A percentile compares a stretch with the other conserved stretches of the same genome.
These are phyloP conservation scores for Phaseolus lunatus DNA, from an alignment of 306 rosid genomes.

Conservation along the genomic window DNA sequence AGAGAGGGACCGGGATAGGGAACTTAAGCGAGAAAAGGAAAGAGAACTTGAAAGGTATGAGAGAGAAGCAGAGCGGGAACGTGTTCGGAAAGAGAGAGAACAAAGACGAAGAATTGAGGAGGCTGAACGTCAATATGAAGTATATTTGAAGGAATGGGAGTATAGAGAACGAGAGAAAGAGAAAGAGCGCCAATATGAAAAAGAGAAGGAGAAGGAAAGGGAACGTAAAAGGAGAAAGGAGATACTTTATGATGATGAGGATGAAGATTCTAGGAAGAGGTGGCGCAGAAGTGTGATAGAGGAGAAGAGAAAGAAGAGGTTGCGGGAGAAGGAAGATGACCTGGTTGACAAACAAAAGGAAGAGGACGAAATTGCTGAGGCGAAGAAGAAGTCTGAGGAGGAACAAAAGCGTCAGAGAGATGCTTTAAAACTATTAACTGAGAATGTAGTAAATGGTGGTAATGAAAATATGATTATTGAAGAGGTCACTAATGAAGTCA, in stretches of 20 bases:
- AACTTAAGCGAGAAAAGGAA: slow-evolving; percentile 88
- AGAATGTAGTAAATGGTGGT: slow-evolving; percentile 48
- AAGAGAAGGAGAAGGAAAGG: slow-evolving; percentile 92
- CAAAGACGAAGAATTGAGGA: slow-evolving; percentile 91
- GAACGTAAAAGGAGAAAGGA: slow-evolving; percentile 94
- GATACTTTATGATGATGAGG: slow-evolving; percentile 85
- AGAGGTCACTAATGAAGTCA: slow-evolving; percentile 57
- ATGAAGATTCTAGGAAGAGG: slow-evolving; percentile 92
- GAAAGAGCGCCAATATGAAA: slow-evolving; percentile 91
- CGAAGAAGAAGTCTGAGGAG: slow-evolving; percentile 75
- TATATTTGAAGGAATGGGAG: slow-evolving; percentile 93
- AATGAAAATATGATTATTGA: slow-evolving; percentile 54
- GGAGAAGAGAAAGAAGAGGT: slow-evolving; percentile 91
- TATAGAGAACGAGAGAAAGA: slow-evolving; percentile 94
- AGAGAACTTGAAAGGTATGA: slow-evolving; percentile 96
- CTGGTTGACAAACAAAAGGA: slow-evolving; percentile 75
- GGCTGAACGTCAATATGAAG: slow-evolving; percentile 88
- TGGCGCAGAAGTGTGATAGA: slow-evolving; percentile 89
- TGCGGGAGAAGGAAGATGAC: slow-evolving; percentile 92
- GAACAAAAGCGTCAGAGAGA: slow-evolving; percentile 73
- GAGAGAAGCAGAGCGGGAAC: slow-evolving; percentile 97
- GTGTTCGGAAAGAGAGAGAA: slow-evolving; percentile 93
- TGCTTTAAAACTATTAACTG: slow-evolving; percentile 62
- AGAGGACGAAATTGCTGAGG: slow-evolving; percentile 93
- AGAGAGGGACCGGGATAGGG: slow-evolving; percentile 91